Percentiles rank a stretch among this genome's conserved stretches.
Evolutionary conservation across 352 stramenopile genomes (phyloP).

Genomic region (Blastocystis sp.): DNA sequence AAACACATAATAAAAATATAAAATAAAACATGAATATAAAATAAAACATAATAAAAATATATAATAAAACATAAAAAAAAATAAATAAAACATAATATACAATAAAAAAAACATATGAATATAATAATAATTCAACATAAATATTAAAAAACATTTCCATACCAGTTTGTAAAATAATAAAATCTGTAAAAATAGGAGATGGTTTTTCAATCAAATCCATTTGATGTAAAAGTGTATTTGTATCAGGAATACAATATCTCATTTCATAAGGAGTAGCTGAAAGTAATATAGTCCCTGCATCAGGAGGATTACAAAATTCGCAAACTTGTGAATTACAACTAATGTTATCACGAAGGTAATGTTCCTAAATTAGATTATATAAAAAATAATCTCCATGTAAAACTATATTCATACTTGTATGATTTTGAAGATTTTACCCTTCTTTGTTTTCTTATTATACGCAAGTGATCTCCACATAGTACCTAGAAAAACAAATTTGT

Average conservation of each 20-base stretch:
- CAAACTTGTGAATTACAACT: slow-evolving; percentile 52
- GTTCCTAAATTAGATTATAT: slow-evolving; percentile 45
- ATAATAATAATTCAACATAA: too few species aligned
- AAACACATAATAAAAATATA: too few species aligned
- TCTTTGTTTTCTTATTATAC: slow-evolving; percentile 60
- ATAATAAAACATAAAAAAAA: too few species aligned
- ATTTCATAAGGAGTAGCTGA: slow-evolving; percentile 46
- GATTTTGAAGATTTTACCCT: slow-evolving; percentile 55
- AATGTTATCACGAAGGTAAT: slow-evolving; percentile 64
- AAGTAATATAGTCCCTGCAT: slow-evolving; percentile 49
- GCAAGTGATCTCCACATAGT: too few species aligned
- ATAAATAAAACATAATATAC: too few species aligned
- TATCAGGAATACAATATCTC: slow-evolving; percentile 61
- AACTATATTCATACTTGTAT: slow-evolving; percentile 41
- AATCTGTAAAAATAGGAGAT: slow-evolving; percentile 51
- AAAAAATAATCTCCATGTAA: neutral
- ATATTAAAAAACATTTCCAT: slow-evolving; percentile 46
- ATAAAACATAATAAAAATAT: too few species aligned
- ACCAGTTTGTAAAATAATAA: slow-evolving; percentile 69
- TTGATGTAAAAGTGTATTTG: slow-evolving; percentile 64
- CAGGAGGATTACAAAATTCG: slow-evolving; percentile 48
- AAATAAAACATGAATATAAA: neutral
- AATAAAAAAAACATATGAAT: too few species aligned
- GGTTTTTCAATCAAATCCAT: slow-evolving; percentile 66
- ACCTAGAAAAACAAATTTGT: too few species aligned